Evolutionary conservation across 1,284 basidiomycete genomes (phyloP).

Genomic region (Tylopilus sp.): DNA sequence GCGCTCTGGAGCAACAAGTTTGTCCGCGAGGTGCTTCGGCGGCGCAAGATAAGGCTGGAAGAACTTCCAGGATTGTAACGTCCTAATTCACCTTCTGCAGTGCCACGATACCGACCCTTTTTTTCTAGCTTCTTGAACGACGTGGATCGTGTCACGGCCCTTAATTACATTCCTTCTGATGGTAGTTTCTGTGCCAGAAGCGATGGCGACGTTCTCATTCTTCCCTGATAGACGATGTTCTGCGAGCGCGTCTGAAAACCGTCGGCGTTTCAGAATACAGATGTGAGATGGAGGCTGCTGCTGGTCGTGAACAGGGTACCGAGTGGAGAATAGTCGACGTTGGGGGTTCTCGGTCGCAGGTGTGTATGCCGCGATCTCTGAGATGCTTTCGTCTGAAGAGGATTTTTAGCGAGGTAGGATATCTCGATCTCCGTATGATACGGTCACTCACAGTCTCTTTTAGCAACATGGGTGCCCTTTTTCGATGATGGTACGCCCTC

Average conservation of each 20-base stretch:
- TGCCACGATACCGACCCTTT: neutral
- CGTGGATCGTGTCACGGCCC: constrained; percentile 59
- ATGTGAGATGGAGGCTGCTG: constrained; percentile 71
- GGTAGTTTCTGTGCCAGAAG: constrained; percentile 38
- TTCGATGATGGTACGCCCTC: constrained; percentile 62
- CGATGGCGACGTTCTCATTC: constrained; percentile 5
- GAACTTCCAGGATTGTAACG: constrained; percentile 71
- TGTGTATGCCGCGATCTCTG: constrained; percentile 33
- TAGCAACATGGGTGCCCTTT: constrained; percentile 69
- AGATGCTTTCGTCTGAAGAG: constrained; percentile 10
- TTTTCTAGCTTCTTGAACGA: constrained; percentile 64
- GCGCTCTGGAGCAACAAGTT: constrained; percentile 59
- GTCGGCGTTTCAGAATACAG: constrained; percentile 74
- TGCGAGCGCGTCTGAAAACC: constrained; percentile 70
- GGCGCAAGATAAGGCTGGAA: constrained; percentile 64
- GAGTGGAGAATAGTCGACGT: constrained; percentile 81
- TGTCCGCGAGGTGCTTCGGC: constrained; percentile 55
- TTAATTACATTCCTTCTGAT: constrained; percentile 64
- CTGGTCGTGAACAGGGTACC: constrained; percentile 64
- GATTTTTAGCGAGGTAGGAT: constrained; percentile 26
- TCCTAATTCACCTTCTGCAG: constrained; percentile 1
- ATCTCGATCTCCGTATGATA: neutral
- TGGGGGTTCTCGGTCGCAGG: constrained; percentile 72
- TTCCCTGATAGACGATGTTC: constrained; percentile 57
- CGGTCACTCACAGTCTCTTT: constrained; percentile 8